Evolutionary conservation across 1,284 basidiomycete species (phyloP), one percentile per base, ranked within the genome.

Genomic region (Rhodotorula sp.): DNA sequence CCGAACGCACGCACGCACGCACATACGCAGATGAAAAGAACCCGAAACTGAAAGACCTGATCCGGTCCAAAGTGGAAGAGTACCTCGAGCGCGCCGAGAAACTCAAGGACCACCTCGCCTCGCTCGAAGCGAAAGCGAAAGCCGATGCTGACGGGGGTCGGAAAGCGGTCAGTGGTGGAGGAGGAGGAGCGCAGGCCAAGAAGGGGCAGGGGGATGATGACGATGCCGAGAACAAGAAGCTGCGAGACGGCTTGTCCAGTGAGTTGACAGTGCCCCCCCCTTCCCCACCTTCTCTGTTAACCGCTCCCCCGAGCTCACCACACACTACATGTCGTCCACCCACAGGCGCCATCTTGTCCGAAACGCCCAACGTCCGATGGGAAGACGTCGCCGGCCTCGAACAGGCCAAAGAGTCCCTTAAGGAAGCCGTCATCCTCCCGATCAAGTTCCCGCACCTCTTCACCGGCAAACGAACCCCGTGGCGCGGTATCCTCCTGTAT

Each of bases 371-470:
- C 80, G 91, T 99, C 33, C 89, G 89, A 78, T 99, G 95, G 95
- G 94, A 98, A 79, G 95, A 99, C 80, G 95, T 99, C 55, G 95
- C 95, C 14, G 95, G 95, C 63, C 85, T 99, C 14, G 91, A 93
- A 78, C 89, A 87, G 53, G 95, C 95, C 48, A 99, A 99, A 82
- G 94, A 95, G 68, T 87, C 95, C 18, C 83, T 99, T 77, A 98
- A 99, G 82, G 95, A 99, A 81, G 95, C 96, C 49, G 96, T 99
- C 80, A 97, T 99, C 79, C 84, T 99, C 30, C 95, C 95, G 10
- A 97, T 98, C 86, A 98, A 98, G 82, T 98, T 98, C 79, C 95
- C 95, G 1, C 93, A 98, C 82, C 85, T 99, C 53, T 99, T 99
- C 82, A 97, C 94, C 0, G 96, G 95, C 60, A 98, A 98, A 82